Conservation (phyloP, 2,329 filamentous ascomycete species). For the Fusarium sp. region DNA sequence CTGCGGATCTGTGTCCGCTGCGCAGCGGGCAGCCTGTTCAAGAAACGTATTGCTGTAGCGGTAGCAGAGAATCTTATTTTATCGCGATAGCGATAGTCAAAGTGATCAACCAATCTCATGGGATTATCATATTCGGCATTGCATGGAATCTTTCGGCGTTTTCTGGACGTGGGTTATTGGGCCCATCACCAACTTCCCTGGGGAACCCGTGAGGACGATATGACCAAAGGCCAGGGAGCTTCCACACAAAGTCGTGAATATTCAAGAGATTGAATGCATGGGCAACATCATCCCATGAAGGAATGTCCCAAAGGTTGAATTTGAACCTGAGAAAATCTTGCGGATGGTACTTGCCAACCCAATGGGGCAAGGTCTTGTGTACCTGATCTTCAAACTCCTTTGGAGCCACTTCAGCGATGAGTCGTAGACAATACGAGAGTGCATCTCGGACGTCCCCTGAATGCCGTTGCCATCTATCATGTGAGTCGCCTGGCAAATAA, state of each 20-base stretch:
- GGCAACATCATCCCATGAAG: accelerated
- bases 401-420: not conserved
- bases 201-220: no score
- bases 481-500: not conserved
- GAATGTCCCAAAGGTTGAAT: not conserved
- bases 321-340: not conserved
- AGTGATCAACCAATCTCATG: not conserved
- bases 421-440: not conserved
- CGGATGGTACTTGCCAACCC: not conserved
- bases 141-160: not conserved
- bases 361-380: not conserved
- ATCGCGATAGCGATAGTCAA: not conserved
- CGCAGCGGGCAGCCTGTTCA: not conserved
- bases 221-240: not conserved
- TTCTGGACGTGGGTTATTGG: not conserved
- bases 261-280: not conserved
- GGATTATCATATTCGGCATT: not conserved
- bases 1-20: not conserved
- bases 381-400: not conserved
- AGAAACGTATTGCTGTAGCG: conserved; percentile 19
- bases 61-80: conserved; percentile 20
- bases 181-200: no score
- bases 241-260: not conserved
- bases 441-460: not conserved
- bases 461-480: not conserved